These are phyloP conservation scores for Coffea canephora DNA, from an alignment of 257 asterid genomes.

Conservation along the genomic window DNA sequence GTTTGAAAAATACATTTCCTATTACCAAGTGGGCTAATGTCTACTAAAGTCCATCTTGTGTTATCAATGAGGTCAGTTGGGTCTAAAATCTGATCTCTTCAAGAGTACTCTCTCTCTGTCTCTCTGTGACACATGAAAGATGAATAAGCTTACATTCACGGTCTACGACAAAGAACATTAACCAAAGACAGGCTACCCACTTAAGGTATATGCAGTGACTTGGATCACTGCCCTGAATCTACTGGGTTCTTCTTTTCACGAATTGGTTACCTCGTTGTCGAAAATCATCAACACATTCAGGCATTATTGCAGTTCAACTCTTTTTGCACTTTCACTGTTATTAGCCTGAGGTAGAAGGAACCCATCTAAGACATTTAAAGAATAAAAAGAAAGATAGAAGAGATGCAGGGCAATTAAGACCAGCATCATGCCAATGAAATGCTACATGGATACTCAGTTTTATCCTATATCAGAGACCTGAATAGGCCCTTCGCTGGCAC, in stretches of 20 bases:
- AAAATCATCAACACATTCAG: neutral
- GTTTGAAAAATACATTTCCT: neutral
- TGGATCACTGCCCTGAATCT: neutral
- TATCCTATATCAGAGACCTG: neutral
- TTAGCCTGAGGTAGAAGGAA: neutral
- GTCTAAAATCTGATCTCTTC: neutral
- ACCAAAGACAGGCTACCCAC: neutral
- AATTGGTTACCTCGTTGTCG: neutral
- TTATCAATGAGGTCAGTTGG: neutral
- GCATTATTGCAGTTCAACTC: neutral
- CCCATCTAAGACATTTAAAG: neutral
- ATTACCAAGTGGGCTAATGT: too few relatives aligned
- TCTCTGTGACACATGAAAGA: neutral
- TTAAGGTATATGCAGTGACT: neutral
- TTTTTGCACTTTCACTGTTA: neutral
- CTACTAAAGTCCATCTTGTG: neutral
- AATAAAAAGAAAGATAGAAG: neutral
- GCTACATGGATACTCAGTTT: neutral
- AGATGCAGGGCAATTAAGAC: neutral
- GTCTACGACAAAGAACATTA: neutral
- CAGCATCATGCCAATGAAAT: neutral
- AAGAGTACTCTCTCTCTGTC: neutral
- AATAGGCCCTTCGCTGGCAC: neutral
- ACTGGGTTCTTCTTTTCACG: too few relatives aligned
- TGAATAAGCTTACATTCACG: too few relatives aligned